Conservation (phyloP, 1,139 yeast genomes). For the Arxiozyma slooffiae region DNA sequence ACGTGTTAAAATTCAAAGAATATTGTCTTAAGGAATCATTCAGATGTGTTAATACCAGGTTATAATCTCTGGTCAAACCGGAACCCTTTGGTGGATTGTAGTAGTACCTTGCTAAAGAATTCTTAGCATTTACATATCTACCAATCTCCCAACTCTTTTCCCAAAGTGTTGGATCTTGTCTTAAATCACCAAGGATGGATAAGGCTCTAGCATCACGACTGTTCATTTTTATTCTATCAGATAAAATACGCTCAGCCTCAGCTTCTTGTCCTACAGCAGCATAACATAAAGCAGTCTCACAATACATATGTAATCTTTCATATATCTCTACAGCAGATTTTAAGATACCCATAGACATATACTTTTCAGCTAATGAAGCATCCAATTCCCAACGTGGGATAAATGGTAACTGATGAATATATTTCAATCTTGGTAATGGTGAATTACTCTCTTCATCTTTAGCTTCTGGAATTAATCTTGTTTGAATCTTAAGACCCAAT, state of each 20-base stretch:
- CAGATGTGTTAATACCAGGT: constrained; percentile 54
- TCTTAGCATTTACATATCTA: constrained; percentile 73
- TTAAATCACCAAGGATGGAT: constrained; percentile 79
- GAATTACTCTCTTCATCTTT: constrained; percentile 29
- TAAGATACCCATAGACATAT: constrained; percentile 75
- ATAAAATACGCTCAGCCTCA: constrained; percentile 54
- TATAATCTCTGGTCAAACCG: constrained; percentile 45
- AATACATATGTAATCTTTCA: constrained; percentile 63
- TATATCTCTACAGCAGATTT: constrained; percentile 86
- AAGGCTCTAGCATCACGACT: constrained; percentile 79
- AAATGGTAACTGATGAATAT: constrained; percentile 64
- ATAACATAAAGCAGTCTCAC: constrained; percentile 84
- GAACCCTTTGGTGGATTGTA: constrained; percentile 54
- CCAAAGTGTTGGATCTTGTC: constrained; percentile 71
- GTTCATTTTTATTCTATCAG: constrained; percentile 42
- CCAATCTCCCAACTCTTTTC: constrained; percentile 80
- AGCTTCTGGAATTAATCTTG: constrained; percentile 50
- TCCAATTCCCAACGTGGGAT: constrained; percentile 85
- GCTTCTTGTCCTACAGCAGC: constrained; percentile 74
- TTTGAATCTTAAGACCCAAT: constrained; percentile 58
- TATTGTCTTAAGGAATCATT: constrained; percentile 63
- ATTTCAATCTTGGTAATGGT: constrained; percentile 47
- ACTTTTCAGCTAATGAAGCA: constrained; percentile 72
- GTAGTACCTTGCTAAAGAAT: constrained; percentile 66
- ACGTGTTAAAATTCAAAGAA: constrained; percentile 72